Conservation (phyloP, 2,329 filamentous ascomycete genomes). For the Colletotrichum costaricense region DNA sequence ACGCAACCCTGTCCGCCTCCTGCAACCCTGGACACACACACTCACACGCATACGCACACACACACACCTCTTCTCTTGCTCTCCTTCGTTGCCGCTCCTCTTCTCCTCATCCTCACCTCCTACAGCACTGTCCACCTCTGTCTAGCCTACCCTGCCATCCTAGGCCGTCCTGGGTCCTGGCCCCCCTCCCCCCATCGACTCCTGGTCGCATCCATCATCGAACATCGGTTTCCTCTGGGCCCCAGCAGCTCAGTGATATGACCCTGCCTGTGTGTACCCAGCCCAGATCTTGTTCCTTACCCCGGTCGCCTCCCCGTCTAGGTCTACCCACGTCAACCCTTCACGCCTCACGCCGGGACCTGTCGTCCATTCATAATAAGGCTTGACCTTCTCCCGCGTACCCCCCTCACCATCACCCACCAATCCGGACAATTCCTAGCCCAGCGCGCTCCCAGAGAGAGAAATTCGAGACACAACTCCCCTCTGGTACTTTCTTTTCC, state of each 20-base stretch:
- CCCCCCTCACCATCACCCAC: constrained; percentile 33
- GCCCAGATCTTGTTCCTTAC: constrained; percentile 36
- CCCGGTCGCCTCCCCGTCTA: constrained; percentile 29
- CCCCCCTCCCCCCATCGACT: constrained; percentile 23
- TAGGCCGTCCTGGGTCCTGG: constrained; percentile 27
- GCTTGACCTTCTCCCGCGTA: constrained; percentile 36
- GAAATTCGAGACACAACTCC: constrained; percentile 36
- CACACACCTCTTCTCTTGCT: neutral
- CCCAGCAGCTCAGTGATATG: constrained; percentile 34
- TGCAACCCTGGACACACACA: neutral
- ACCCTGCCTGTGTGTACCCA: constrained; percentile 33
- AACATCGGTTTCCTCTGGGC: constrained; percentile 26
- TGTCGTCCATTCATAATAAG: constrained; percentile 37
- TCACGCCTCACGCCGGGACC: constrained; percentile 34
- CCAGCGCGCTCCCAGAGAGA: constrained; percentile 32
- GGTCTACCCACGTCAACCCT: constrained; percentile 35
- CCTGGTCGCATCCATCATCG: constrained; percentile 33
- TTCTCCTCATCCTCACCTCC: constrained; percentile 12
- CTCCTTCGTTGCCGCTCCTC: neutral
- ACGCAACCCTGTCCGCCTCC: constrained; percentile 7
- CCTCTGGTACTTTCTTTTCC: constrained; percentile 36
- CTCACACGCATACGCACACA: neutral
- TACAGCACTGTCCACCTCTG: constrained; percentile 21
- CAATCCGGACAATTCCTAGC: constrained; percentile 31
- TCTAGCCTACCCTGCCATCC: constrained; percentile 24